phyloP scores from a whole-genome alignment of 1,284 basidiomycete genomes.

The Cronartium quercuum region DNA sequence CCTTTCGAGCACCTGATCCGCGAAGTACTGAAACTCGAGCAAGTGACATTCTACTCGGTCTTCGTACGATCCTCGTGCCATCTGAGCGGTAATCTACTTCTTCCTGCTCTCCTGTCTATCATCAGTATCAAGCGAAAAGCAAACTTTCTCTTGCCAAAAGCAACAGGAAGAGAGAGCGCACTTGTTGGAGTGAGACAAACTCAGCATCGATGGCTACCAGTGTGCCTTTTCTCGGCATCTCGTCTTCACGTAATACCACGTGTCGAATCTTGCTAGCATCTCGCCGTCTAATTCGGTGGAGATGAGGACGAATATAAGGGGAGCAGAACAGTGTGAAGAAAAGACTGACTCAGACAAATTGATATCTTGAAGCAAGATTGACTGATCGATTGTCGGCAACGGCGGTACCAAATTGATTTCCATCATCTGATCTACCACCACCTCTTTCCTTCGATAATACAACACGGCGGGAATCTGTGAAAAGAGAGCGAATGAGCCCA shows the following conservation, averaged over 20 bases:
- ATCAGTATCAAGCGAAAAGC: background rate
- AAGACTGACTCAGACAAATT: constrained; percentile 68
- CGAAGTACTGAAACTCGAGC: constrained; percentile 91
- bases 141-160: background rate
- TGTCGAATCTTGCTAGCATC: constrained; percentile 70
- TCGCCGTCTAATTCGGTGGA: constrained; percentile 59
- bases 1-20: constrained; percentile 70
- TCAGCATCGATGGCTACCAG: constrained; percentile 94
- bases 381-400: constrained; percentile 62
- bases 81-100: constrained; percentile 92
- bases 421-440: constrained; percentile 55
- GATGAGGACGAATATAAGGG: constrained; percentile 10
- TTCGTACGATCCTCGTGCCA: constrained; percentile 83
- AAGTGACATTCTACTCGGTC: constrained; percentile 82
- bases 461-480: constrained; percentile 74
- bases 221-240: constrained; percentile 76
- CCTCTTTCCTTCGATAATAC: constrained; percentile 74
- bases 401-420: constrained; percentile 64
- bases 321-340: background rate
- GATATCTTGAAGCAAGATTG: constrained; percentile 75
- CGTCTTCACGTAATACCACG: constrained; percentile 63
- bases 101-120: constrained; percentile 56
- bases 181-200: constrained; percentile 92
- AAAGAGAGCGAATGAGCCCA: background rate
- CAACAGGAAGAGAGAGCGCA: constrained; percentile 47